A percentile compares a stretch with the other conserved stretches of the same genome.
Conservation (phyloP, 768 basidiomycete genomes). For the Rhodotorula babjevae region DNA sequence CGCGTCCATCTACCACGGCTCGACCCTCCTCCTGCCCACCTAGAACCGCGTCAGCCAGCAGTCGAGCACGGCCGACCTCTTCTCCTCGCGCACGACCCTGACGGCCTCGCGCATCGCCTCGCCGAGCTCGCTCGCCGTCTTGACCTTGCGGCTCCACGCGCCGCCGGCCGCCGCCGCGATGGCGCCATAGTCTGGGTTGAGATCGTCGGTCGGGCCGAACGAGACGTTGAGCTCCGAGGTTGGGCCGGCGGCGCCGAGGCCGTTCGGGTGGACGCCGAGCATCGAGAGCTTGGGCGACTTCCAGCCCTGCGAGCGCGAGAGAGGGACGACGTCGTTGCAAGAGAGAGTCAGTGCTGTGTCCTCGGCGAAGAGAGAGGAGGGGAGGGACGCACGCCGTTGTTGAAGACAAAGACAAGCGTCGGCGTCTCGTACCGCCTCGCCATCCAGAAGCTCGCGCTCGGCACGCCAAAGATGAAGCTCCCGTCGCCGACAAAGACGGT, state of each 20-base stretch:
- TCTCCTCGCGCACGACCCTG: constrained; percentile 57
- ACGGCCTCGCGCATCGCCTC: constrained; percentile 55
- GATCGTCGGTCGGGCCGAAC: constrained; percentile 53
- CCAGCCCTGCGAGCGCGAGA: constrained; percentile 39
- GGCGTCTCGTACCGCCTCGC: constrained; percentile 61
- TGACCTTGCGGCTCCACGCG: constrained; percentile 57
- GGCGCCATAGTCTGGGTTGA: constrained; percentile 56
- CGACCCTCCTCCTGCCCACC: too few species aligned
- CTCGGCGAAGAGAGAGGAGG: background rate
- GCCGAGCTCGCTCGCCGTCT: constrained; percentile 45
- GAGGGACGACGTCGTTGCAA: background rate
- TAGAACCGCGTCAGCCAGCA: constrained; percentile 55
- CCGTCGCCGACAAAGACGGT: constrained; percentile 66
- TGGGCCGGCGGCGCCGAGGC: constrained; percentile 53
- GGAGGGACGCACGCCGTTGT: background rate
- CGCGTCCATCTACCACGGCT: too few species aligned
- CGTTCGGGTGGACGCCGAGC: constrained; percentile 61
- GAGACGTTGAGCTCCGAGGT: constrained; percentile 59
- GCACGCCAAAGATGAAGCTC: constrained; percentile 63
- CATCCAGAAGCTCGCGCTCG: constrained; percentile 67
- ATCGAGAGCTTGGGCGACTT: constrained; percentile 63
- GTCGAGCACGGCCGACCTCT: constrained; percentile 65
- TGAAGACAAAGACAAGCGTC: constrained; percentile 47
- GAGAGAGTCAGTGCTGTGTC: background rate
- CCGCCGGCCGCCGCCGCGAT: constrained; percentile 66